Base-by-base conservation (phyloP, 2,329 filamentous ascomycete species). In the Amesomyces nigricolor region DNA sequence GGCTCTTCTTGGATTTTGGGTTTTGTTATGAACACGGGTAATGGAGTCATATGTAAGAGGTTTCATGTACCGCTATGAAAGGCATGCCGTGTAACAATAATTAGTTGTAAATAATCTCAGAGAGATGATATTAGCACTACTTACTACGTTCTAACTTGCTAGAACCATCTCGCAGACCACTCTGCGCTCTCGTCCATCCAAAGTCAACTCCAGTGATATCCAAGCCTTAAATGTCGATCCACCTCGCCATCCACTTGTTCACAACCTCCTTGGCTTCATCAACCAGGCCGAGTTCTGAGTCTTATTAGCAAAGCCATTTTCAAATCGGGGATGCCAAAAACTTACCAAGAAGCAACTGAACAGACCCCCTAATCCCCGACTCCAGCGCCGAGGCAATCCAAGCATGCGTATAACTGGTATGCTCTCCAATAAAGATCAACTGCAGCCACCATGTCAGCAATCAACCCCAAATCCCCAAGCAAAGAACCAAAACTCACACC, bases 301-400 rank as follows among this genome's bases (percentile, higher is more conserved):
- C 79, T 4, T 11, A 40, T 29, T 13, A 53, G 51, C 11, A 3
- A 13, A 19, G n/a, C 9, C 40, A 10, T 3, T n/a, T 14, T 3
- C 7, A 3, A 32, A 42, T 13, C 10, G 9, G 47, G 47, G 60
- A 14, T 22, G 7, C n/a, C 8, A 53, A 14, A 13, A 29, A 16
- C 47, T 61, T 70, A 68, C 45, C 79, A 16, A 87, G 71, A 66
- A 88, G 68, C 58, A 88, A 61, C 68, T 89, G 83, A 4, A 82
- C 76, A 0, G 82, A 81, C 0, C 85, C 83, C 1, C 86, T 73
- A 1, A 88, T 80, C 0, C 82, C 85, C 10, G 80, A 85, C 65
- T 89, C 85, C 4, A 89, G 70, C 1, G 86, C 85, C 2, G 78
- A 81, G 32, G 79, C 78, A 48, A 87, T 85, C 85, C 84, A 88